Evolutionary conservation across 148 eudicot species (phyloP).

Genomic region (Rhododendron simsii): DNA sequence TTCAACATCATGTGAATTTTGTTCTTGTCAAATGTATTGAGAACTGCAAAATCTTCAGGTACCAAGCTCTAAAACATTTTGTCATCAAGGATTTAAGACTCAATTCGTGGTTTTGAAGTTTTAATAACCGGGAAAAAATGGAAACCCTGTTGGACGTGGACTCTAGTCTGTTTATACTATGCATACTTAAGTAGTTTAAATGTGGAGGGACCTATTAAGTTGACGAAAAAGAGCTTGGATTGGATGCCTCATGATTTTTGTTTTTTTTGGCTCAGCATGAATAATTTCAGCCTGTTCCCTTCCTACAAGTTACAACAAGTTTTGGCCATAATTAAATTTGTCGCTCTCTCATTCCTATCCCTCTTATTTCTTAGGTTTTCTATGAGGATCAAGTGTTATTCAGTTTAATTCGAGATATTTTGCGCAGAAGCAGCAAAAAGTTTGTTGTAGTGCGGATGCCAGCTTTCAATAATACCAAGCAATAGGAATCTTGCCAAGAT

Average conservation of each 20-base stretch:
- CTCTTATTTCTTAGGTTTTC: neutral
- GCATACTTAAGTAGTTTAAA: neutral
- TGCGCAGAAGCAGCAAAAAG: slow-evolving; percentile 23
- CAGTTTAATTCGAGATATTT: slow-evolving; percentile 26
- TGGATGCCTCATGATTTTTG: neutral
- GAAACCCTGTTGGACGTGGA: neutral
- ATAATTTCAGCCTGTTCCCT: neutral
- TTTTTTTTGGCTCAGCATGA: neutral
- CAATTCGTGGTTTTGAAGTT: neutral
- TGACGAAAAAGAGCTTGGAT: neutral
- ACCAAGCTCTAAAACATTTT: neutral
- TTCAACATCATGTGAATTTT: neutral
- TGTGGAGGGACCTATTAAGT: neutral
- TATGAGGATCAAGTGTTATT: slow-evolving; percentile 13
- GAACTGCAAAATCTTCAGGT: neutral
- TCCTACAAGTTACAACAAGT: neutral
- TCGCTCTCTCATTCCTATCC: neutral
- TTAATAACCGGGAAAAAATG: neutral
- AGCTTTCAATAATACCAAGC: slow-evolving; percentile 24
- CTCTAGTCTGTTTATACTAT: neutral
- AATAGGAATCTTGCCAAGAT: slow-evolving; percentile 34
- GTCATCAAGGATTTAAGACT: neutral
- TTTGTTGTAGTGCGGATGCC: slow-evolving; percentile 25
- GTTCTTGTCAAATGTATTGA: neutral
- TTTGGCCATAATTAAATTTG: neutral